Evolutionary conservation across 495 filamentous ascomycete species (phyloP).

Genomic region (Hypoxylon fuscum): DNA sequence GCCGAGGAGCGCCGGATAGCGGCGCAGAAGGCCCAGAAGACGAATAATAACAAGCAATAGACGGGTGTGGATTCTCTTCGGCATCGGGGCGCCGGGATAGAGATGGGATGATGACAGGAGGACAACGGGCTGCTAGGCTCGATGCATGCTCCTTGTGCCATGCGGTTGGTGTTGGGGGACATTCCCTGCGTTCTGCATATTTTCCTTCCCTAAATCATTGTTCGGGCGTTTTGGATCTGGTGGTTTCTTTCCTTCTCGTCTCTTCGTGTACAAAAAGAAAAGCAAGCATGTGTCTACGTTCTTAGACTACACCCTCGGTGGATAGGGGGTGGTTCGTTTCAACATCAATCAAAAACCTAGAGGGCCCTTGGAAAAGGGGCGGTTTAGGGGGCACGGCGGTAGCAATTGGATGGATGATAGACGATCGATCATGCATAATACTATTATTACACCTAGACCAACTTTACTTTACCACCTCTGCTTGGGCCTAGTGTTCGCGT

Average conservation of each 20-base stretch:
- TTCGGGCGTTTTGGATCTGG: conserved; percentile 20
- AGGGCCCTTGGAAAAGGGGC: too few relatives aligned
- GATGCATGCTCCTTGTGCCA: too few relatives aligned
- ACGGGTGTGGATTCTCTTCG: not conserved
- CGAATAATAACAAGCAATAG: not conserved
- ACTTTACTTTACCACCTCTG: conserved; percentile 7
- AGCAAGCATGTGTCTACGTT: conserved; percentile 5
- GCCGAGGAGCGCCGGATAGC: conserved; percentile 75
- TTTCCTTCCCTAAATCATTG: conserved; percentile 25
- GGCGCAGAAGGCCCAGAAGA: conserved; percentile 61
- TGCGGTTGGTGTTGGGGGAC: too few relatives aligned
- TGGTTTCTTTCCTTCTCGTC: conserved; percentile 12
- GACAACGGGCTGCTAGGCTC: not conserved
- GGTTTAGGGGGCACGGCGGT: not conserved
- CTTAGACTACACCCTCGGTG: not conserved
- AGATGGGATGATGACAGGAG: not conserved
- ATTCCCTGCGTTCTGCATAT: conserved; percentile 17
- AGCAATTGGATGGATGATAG: conserved; percentile 11
- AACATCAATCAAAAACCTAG: too few relatives aligned
- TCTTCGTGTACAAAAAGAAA: conserved; percentile 33
- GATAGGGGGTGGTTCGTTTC: not conserved
- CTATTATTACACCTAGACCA: conserved; percentile 28
- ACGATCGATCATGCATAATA: conserved; percentile 30
- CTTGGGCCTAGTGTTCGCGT: not conserved
- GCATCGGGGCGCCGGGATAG: not conserved